These are phyloP conservation scores for Fusarium sp. DNA, from an alignment of 2,329 filamentous ascomycete species.

Conservation along the genomic window DNA sequence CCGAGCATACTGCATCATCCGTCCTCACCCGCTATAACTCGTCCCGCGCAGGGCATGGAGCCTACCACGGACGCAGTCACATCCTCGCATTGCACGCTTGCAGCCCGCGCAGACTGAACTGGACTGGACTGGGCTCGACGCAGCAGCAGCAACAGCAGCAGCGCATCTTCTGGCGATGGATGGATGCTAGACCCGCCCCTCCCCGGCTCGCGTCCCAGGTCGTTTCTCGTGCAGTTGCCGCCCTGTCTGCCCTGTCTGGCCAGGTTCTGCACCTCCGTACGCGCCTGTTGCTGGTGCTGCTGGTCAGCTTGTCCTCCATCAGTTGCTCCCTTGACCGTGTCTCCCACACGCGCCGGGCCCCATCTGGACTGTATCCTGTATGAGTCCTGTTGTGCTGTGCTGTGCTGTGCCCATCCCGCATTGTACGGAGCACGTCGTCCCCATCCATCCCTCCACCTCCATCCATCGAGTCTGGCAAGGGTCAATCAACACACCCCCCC, in stretches of 20 bases:
- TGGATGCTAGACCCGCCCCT: constrained; percentile 16
- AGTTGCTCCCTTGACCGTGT: constrained; percentile 17
- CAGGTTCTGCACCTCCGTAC: constrained; percentile 23
- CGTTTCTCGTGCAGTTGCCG: constrained; percentile 35
- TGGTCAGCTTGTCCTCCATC: constrained; percentile 28
- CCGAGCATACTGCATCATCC: constrained; percentile 36
- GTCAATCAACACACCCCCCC: constrained; percentile 22
- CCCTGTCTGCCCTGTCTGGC: constrained; percentile 7
- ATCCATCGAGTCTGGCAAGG: constrained; percentile 24
- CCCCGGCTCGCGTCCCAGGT: constrained; percentile 15
- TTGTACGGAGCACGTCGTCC: not conserved
- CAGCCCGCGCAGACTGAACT: constrained; percentile 15
- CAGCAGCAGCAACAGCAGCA: constrained; percentile 8
- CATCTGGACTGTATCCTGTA: constrained; percentile 24
- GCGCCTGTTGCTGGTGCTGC: constrained; percentile 31
- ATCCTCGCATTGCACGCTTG: constrained; percentile 32
- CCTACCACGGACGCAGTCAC: constrained; percentile 27
- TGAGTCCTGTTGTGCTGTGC: not conserved
- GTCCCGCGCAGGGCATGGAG: constrained; percentile 4
- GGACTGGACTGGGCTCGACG: not conserved
- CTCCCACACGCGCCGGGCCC: constrained; percentile 40
- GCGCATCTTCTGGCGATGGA: not conserved
- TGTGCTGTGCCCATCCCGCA: not conserved
- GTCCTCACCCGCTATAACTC: constrained; percentile 21
- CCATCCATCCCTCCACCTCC: constrained; percentile 15